Base-by-base conservation (phyloP, 1,139 yeast genomes). In the Hemisphaericaspora xylofermentans region DNA sequence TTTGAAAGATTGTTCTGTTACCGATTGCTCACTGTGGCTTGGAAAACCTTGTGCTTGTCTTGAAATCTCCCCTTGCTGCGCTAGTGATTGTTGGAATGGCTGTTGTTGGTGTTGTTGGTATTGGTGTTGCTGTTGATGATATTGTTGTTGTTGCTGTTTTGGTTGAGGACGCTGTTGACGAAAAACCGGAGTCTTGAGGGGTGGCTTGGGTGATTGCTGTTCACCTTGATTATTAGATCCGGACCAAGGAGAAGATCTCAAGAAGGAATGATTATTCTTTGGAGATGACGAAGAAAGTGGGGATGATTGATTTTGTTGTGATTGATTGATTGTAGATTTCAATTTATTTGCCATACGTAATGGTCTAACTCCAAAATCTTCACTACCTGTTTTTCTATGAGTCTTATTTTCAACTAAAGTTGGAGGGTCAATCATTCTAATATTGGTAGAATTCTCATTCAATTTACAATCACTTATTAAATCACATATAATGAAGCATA, bases 401-500 rank as follows among this genome's bases (percentile, higher is more conserved):
- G 27, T 38, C 37, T 52, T 45, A 14, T 48, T 37, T n/a, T 42
- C 43, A 14, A 43, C 43, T 13, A 22, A 29, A n/a, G 32, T 32
- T 8, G 40, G n/a, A n/a, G n/a, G 18, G 9, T 41, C 49, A 21
- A 49, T 40, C 16, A 39, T 39, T 34, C 51, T 44, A 24, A 48
- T 33, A 37, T 49, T 46, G 36, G 45, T 33, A 3, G 64, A 57
- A 38, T 50, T 52, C 25, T 53, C 59, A 36, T 57, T 58, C 38
- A 84, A 66, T 56, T 80, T 84, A 25, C 77, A 81, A 6, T 71
- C 64, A 24, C 78, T 68, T 24, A 86, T 63, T 44, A 87, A 72
- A 51, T 87, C 95, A 55, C 91, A 82, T 12, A 88, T 76, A 1
- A 89, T 74, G 53, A 83, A 84, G 12, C 83, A 74, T 35, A 91